Percentiles rank a stretch among this genome's conserved stretches.
Conservation (phyloP, 805 yeast genomes). For the Saturnispora galanensis region DNA sequence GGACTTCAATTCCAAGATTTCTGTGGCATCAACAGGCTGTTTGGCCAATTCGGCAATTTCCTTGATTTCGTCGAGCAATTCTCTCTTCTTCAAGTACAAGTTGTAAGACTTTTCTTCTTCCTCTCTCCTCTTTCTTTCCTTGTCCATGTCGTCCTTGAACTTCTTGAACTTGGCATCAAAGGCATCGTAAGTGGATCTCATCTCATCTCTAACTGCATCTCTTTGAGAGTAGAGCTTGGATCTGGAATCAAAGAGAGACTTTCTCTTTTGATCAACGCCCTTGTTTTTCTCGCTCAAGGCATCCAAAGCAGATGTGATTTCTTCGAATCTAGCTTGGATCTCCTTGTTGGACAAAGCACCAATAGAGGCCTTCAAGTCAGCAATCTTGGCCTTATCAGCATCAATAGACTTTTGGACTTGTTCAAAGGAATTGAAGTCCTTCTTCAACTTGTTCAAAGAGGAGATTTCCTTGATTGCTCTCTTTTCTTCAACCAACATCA, state of each 20-base stretch:
- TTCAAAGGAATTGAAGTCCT: conserved; percentile 66
- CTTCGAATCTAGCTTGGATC: conserved; percentile 57
- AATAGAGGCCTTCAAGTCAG: conserved; percentile 62
- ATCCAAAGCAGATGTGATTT: conserved; percentile 59
- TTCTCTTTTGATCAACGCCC: conserved; percentile 55
- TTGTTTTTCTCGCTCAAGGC: conserved; percentile 52
- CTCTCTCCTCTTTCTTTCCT: conserved; percentile 58
- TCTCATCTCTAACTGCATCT: conserved; percentile 55
- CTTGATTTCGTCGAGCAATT: conserved; percentile 50
- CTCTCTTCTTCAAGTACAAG: conserved; percentile 43
- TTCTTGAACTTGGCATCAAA: conserved; percentile 67
- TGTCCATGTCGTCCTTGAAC: conserved; percentile 57
- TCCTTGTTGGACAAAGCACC: conserved; percentile 50
- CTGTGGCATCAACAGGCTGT: conserved; percentile 74
- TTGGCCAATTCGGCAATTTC: conserved; percentile 59
- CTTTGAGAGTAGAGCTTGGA: conserved; percentile 55
- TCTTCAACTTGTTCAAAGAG: conserved; percentile 67
- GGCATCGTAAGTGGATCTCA: conserved; percentile 61
- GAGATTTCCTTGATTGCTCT: conserved; percentile 76
- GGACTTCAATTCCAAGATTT: conserved; percentile 66
- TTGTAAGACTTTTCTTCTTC: conserved; percentile 50
- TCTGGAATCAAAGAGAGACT: conserved; percentile 54
- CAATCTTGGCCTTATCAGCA: conserved; percentile 63
- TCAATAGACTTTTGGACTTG: conserved; percentile 73
- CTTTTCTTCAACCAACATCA: conserved; percentile 88